These are phyloP conservation scores for Lentinus brumalis DNA, from an alignment of 768 basidiomycete species.

Conservation along the genomic window DNA sequence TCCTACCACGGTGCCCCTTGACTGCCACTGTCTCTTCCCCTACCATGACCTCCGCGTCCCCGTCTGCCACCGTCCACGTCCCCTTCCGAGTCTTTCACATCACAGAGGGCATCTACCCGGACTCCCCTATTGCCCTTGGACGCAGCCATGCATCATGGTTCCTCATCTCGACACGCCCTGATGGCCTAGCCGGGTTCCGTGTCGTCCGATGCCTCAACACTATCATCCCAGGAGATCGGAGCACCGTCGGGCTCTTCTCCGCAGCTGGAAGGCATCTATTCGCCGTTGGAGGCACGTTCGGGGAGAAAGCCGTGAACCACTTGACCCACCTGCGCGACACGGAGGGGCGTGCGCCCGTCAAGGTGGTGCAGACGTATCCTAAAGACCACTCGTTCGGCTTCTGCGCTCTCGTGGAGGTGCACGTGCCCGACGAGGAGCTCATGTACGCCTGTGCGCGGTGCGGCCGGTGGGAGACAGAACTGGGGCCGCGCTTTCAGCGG, in stretches of 20 bases:
- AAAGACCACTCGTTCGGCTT: not conserved
- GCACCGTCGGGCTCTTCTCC: not conserved
- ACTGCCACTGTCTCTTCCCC: too few relatives aligned
- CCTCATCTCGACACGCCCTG: not conserved
- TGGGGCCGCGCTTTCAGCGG: conserved; percentile 5
- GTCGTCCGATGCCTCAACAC: conserved; percentile 1
- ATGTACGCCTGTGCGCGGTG: conserved; percentile 10
- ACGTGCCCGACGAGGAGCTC: conserved; percentile 1
- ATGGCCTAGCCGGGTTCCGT: not conserved
- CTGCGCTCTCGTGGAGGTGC: conserved; percentile 1
- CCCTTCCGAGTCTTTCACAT: not conserved
- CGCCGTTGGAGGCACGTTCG: not conserved
- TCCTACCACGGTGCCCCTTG: too few relatives aligned
- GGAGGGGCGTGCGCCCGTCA: not conserved
- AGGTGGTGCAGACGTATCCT: not conserved
- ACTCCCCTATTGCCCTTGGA: conserved; percentile 3
- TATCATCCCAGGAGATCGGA: not conserved
- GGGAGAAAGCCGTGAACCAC: not conserved
- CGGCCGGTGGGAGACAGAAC: conserved; percentile 6
- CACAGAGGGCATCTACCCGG: not conserved
- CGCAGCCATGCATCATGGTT: conserved; percentile 8
- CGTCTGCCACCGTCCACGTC: not conserved
- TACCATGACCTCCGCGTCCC: too few relatives aligned
- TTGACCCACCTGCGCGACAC: not conserved
- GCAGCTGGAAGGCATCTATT: not conserved